phyloP scores from a whole-genome alignment of 2,329 filamentous ascomycete genomes.

The Beauveria brongniartii region DNA sequence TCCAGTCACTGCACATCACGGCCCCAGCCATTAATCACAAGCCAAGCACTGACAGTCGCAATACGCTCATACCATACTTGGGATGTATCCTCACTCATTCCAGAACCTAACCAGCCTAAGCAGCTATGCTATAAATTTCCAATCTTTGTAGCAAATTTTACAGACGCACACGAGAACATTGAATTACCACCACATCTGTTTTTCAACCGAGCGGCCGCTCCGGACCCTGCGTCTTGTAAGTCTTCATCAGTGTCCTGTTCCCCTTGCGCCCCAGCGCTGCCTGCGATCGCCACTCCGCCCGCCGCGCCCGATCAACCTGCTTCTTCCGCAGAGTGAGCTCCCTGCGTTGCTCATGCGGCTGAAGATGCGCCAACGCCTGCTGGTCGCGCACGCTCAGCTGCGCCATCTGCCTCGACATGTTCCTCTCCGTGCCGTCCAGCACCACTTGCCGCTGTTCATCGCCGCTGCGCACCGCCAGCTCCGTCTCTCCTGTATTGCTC shows the following conservation, averaged over 20 bases:
- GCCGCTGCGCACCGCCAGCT: not conserved
- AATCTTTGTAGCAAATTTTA: not conserved
- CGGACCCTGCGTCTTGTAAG: not conserved
- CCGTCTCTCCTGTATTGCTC: not conserved
- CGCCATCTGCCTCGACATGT: not conserved
- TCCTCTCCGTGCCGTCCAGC: not conserved
- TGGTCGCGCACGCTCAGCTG: conserved; percentile 9
- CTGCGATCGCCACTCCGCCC: conserved; percentile 1
- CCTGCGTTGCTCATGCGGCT: conserved; percentile 2
- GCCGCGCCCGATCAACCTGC: not conserved
- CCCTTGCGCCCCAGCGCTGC: conserved; percentile 4
- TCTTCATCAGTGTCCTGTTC: conserved; percentile 7
- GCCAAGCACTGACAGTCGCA: not conserved
- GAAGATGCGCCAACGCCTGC: conserved; percentile 8
- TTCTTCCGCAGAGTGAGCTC: conserved; percentile 1
- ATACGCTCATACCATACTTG: not conserved
- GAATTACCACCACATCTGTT: not conserved
- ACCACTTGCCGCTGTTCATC: not conserved
- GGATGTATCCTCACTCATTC: not conserved
- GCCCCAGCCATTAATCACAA: not conserved
- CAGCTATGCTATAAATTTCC: not conserved
- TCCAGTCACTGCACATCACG: not conserved
- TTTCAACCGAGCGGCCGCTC: not conserved
- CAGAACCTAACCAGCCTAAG: not conserved
- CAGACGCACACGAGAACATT: not conserved